Base-by-base conservation (phyloP, 1,284 basidiomycete species). In the Sphagnurus paluster region DNA sequence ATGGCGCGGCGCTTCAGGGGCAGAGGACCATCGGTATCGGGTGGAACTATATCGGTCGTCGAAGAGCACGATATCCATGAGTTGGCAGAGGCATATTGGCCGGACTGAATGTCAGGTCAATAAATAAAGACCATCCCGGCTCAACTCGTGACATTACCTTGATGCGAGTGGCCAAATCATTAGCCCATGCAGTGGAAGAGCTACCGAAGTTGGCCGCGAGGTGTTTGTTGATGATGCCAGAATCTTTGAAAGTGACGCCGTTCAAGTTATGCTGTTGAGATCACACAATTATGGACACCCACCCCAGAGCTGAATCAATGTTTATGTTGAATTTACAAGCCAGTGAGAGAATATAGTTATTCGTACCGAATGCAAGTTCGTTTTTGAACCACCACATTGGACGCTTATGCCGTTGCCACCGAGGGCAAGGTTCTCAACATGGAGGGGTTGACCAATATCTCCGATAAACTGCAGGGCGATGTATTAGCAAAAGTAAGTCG, bases 331-430 rank as follows among this genome's bases (percentile, higher is more conserved):
- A 33, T 39, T 34, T 23, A 20, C 13, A 7, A 21, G 32, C 14
- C 33, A 32, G 23, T 42, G 28, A 26, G 13, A 21, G 29, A 20
- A 16, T n/a, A n/a, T n/a, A n/a, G 57, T 67, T 42, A n/a, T n/a
- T n/a, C n/a, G n/a, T 54, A 77, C 77, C 4, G 77, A 60, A 51
- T 81, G 79, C 24, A 81, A 59, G 54, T 81, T 80, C 11, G 71
- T 76, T 8, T 54, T 64, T 5, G 59, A 56, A 7, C 72, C 72
- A 39, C 53, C 60, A 56, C 74, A 76, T 34, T 49, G 68, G 23
- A 66, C 70, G 24, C 48, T 54, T 34, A 76, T 72, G 24, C 61
- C 61, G 50, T 75, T 76, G 10, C 71, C 74, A 14, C 74, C 74
- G 6, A 67, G 58, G 46, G 63, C 66, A 23, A 64, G 51, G 19